A percentile compares a stretch with the other conserved stretches of the same genome.
These are phyloP conservation scores for Gamsiella multidivaricata DNA, from an alignment of 192 early-diverging fungal species.

Conservation along the genomic window DNA sequence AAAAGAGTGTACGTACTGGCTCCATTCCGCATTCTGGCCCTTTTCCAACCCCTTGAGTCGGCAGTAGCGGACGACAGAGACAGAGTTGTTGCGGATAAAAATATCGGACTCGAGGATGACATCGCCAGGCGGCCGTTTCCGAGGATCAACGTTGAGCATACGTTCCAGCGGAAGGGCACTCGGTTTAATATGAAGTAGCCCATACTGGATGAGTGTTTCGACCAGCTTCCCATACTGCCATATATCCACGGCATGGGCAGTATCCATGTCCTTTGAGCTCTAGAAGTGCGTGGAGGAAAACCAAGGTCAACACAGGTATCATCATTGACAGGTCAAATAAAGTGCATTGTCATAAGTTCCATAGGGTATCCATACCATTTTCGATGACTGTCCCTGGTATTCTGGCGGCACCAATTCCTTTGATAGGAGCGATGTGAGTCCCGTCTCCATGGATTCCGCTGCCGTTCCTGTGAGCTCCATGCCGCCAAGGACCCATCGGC, in stretches of 20 bases:
- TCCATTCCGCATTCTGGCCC: conserved; percentile 42
- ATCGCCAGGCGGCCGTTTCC: conserved; percentile 36
- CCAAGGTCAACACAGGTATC: no score
- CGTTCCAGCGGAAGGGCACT: conserved; percentile 20
- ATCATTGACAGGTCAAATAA: no score
- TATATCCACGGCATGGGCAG: conserved; percentile 32
- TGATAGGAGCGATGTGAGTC: conserved; percentile 36
- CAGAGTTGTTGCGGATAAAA: conserved; percentile 34
- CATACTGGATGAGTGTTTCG: conserved; percentile 38
- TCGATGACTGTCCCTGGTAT: conserved; percentile 9
- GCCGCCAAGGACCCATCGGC: conserved; percentile 49
- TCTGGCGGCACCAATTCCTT: conserved; percentile 46
- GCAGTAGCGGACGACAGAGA: conserved; percentile 46
- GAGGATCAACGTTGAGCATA: conserved; percentile 26
- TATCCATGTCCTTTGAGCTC: conserved; percentile 16
- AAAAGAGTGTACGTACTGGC: conserved; percentile 24
- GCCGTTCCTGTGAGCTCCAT: conserved; percentile 53
- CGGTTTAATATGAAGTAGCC: conserved; percentile 24
- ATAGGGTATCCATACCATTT: conserved; percentile 8
- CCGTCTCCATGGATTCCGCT: conserved; percentile 21
- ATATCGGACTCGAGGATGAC: conserved; percentile 28
- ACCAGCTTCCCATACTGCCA: conserved; percentile 50
- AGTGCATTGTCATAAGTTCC: no score
- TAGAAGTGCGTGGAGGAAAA: no score
- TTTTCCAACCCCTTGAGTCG: conserved; percentile 50